Conservation (phyloP, 768 basidiomycete species). For the Baorangia bicolor region DNA sequence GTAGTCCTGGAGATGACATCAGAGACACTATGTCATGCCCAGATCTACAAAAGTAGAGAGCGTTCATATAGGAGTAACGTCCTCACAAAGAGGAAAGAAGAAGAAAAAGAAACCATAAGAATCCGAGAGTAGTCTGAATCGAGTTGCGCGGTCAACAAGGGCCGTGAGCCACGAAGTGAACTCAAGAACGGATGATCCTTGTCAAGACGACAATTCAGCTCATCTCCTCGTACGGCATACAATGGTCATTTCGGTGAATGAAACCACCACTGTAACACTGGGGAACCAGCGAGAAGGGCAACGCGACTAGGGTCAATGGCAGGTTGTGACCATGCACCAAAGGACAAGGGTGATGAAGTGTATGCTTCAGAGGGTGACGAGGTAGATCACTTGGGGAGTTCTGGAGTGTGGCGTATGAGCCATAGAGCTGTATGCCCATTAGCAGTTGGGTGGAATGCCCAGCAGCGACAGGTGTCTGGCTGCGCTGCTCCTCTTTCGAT, state of each 20-base stretch:
- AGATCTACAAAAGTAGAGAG: slow-evolving; percentile 1
- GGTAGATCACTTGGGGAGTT: neutral
- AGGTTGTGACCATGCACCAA: neutral
- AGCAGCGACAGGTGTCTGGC: neutral
- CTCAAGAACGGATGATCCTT: slow-evolving; percentile 17
- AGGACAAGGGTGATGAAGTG: neutral
- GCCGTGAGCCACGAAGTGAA: slow-evolving; percentile 31
- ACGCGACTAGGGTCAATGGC: neutral
- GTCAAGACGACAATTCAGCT: neutral
- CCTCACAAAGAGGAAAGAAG: slow-evolving; percentile 17
- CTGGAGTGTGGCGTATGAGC: neutral
- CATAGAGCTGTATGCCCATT: neutral
- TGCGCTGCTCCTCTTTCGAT: slow-evolving; percentile 2
- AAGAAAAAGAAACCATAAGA: slow-evolving; percentile 16
- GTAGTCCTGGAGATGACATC: slow-evolving; percentile 2
- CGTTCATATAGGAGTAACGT: neutral
- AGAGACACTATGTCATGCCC: neutral
- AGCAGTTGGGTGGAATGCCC: neutral
- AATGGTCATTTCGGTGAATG: neutral
- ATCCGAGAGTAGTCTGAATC: slow-evolving; percentile 37
- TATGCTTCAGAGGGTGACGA: slow-evolving; percentile 9
- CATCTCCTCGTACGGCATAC: slow-evolving; percentile 20
- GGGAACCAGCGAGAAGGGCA: slow-evolving; percentile 8
- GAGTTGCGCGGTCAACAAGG: slow-evolving; percentile 23
- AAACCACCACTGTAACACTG: slow-evolving; percentile 4